A percentile compares a stretch with the other conserved stretches of the same genome.
These are phyloP conservation scores for Aspergillus kassunensis DNA, from an alignment of 495 filamentous ascomycete genomes.

Conservation along the genomic window DNA sequence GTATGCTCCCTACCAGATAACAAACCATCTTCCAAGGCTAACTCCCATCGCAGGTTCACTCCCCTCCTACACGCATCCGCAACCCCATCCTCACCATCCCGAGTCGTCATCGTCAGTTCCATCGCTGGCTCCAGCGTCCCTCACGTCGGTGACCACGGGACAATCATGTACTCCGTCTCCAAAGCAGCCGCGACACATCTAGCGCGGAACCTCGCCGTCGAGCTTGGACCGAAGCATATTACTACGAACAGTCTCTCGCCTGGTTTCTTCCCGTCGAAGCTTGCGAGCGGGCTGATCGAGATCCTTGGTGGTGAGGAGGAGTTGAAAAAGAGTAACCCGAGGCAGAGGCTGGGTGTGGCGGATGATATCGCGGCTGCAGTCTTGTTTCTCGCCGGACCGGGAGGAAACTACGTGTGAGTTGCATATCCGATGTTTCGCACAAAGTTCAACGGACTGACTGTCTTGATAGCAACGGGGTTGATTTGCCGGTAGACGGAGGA, in stretches of 20 bases:
- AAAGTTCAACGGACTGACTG: background rate
- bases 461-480: slow-evolving; percentile 8
- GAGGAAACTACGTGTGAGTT: slow-evolving; percentile 56
- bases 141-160: slow-evolving; percentile 64
- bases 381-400: slow-evolving; percentile 70
- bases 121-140: slow-evolving; percentile 75
- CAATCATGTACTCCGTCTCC: slow-evolving; percentile 76
- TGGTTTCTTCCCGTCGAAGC: slow-evolving; percentile 86
- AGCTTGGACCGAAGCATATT: slow-evolving; percentile 73
- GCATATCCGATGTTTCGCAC: background rate
- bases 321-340: slow-evolving; percentile 60
- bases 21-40: background rate
- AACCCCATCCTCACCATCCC: slow-evolving; percentile 59
- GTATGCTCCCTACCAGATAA: slow-evolving; percentile 20
- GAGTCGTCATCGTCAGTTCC: slow-evolving; percentile 78
- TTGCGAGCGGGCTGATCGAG: slow-evolving; percentile 71
- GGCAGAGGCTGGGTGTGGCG: slow-evolving; percentile 61
- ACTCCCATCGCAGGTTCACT: slow-evolving; percentile 52
- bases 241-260: slow-evolving; percentile 82
- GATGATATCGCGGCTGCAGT: slow-evolving; percentile 84
- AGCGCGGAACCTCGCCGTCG: slow-evolving; percentile 77
- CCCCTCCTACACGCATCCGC: slow-evolving; percentile 68
- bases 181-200: slow-evolving; percentile 80
- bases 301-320: slow-evolving; percentile 60
- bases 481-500: slow-evolving; percentile 10